A percentile compares a stretch with the other conserved stretches of the same genome.
These are phyloP conservation scores for Flueggea neowawraea DNA, from an alignment of 441 rosid species.

Conservation along the genomic window DNA sequence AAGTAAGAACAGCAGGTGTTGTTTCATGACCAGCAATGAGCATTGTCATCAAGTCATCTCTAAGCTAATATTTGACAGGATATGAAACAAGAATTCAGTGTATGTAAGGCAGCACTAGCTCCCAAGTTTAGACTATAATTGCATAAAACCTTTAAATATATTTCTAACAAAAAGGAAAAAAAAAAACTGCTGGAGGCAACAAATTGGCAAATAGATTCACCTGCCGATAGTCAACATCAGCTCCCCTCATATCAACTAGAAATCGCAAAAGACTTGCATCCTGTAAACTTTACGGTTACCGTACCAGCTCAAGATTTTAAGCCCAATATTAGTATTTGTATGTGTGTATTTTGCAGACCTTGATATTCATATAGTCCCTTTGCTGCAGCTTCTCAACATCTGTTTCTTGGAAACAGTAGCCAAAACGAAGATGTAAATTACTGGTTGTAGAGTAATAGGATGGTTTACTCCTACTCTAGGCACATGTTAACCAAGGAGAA, in stretches of 20 bases:
- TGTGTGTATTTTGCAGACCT: constrained; percentile 32
- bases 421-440: not conserved
- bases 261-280: constrained; percentile 93
- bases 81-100: no score
- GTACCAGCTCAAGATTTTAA: constrained; percentile 4
- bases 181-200: no score
- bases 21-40: constrained; percentile 98
- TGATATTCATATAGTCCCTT: constrained; percentile 77
- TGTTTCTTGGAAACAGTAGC: constrained; percentile 50
- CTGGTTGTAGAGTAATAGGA: no score
- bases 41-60: constrained; percentile 97
- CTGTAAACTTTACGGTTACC: constrained; percentile 39
- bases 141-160: not conserved
- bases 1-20: constrained; percentile 95
- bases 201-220: constrained; percentile 28
- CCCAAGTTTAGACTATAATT: not conserved
- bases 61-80: constrained; percentile 40
- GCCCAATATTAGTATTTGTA: no score
- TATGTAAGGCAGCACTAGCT: not conserved
- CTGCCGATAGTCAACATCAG: constrained; percentile 84
- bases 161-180: not conserved
- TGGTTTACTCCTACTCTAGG: no score
- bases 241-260: constrained; percentile 95
- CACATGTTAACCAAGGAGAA: no score
- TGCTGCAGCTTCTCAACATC: constrained; percentile 92